phyloP scores from a whole-genome alignment of 2,329 filamentous ascomycete genomes.

The Sclerotinia glacialis region DNA sequence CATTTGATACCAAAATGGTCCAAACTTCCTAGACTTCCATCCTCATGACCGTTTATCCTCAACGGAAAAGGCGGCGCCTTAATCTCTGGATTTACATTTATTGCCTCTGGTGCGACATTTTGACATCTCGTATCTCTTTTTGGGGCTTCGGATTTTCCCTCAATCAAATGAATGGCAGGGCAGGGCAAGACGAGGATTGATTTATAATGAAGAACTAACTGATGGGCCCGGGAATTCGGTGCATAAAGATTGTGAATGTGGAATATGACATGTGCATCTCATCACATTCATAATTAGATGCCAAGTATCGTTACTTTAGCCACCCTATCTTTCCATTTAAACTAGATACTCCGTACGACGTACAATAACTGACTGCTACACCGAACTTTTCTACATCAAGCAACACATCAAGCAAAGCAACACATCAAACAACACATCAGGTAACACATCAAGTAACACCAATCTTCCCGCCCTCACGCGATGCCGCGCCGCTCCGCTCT shows the following conservation, averaged over 20 bases:
- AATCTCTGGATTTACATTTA: neutral
- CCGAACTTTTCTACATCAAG: neutral
- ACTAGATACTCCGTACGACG: neutral
- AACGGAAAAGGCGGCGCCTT: neutral
- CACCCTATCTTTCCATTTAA: neutral
- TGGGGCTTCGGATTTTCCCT: neutral
- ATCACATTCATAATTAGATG: neutral
- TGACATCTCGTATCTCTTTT: neutral
- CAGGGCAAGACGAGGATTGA: neutral
- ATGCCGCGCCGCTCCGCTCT: constrained; percentile 8
- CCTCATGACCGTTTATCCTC: constrained; percentile 10
- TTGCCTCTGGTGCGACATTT: neutral
- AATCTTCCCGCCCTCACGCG: neutral
- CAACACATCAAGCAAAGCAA: neutral
- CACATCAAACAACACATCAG: neutral
- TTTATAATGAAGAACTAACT: constrained; percentile 1
- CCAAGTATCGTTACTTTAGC: neutral
- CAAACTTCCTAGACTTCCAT: neutral
- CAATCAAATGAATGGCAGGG: constrained; percentile 1
- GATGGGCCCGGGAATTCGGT: constrained; percentile 4
- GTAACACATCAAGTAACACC: neutral
- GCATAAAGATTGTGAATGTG: neutral
- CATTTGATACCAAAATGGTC: constrained; percentile 5
- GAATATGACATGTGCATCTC: neutral
- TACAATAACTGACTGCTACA: neutral